Base-by-base conservation (phyloP, 2,329 filamentous ascomycete genomes). In the Coniochaeta sp. region DNA sequence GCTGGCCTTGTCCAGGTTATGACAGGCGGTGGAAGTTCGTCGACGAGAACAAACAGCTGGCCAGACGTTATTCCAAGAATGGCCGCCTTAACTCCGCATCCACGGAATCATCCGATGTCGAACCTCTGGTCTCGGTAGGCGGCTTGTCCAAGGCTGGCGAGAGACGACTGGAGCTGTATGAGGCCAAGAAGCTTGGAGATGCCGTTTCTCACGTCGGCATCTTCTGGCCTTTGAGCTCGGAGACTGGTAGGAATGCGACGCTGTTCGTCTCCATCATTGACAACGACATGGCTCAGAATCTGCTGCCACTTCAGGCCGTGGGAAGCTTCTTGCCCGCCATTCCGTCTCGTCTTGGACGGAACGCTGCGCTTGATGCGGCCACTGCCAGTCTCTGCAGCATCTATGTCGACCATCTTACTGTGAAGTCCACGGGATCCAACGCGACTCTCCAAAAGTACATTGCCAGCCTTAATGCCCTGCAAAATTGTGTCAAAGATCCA, bases 11-110 rank as follows among this genome's bases (percentile, higher is more conserved):
- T 19, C 54, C 54, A 1, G 54, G 54, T 32, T 56, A 56, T 28
- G 54, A 34, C 17, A 56, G 26, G 30, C 22, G 14, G 16, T 54
- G 60, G 60, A 61, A 59, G 47, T 61, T 61, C n/a, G 55, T 61
- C 30, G 58, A 59, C 58, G 60, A 61, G 55, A 61, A 59, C 47
- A 28, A 56, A 30, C 60, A 56, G 52, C 30, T 61, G 14, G 55
- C 24, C 19, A 36, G 19, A 34, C 26, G 54, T 24, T 57, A 55
- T 34, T 17, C 28, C 36, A 55, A 55, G 38, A 61, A 59, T n/a
- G 47, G 47, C 47, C 2, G 4, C 26, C 9, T 5, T 52, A 52
- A 28, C 30, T 40, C 22, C 58, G 55, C 26, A 47, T 47, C 8
- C 32, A 56, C 47, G 57, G 58, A 24, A 32, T 24, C 16, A 17